These are phyloP conservation scores for Daldinia bambusicola DNA, from an alignment of 495 filamentous ascomycete species.

Conservation along the genomic window DNA sequence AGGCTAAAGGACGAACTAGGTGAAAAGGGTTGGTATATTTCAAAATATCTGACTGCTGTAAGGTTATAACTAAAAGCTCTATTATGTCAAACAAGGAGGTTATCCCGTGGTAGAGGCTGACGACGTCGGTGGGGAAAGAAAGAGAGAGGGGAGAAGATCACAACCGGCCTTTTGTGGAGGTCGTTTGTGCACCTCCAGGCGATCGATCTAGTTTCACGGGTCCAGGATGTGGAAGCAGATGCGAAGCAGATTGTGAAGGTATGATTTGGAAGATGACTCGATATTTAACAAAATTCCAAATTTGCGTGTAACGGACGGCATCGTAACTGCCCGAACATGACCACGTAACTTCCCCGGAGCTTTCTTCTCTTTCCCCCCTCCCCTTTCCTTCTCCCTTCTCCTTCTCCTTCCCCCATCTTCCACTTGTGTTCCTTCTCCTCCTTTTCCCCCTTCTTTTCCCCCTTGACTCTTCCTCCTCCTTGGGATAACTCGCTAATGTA, in stretches of 20 bases:
- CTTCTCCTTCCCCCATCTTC: no score
- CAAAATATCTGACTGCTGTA: slow-evolving; percentile 10
- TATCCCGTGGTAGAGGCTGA: slow-evolving; percentile 2
- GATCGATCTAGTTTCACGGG: slow-evolving; percentile 13
- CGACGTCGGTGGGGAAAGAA: slow-evolving; percentile 2
- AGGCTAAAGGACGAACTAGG: slow-evolving; percentile 22
- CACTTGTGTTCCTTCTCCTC: no score
- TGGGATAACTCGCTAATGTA: slow-evolving; percentile 6
- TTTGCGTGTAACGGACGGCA: slow-evolving; percentile 12
- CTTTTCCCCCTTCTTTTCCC: no score
- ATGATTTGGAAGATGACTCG: slow-evolving; percentile 31
- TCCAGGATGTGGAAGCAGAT: neutral
- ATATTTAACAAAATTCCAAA: slow-evolving; percentile 41
- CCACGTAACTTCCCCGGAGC: slow-evolving; percentile 33
- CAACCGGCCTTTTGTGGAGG: neutral
- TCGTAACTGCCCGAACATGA: slow-evolving; percentile 28
- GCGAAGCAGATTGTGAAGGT: slow-evolving; percentile 7
- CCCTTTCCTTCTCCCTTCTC: neutral
- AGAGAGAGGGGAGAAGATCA: slow-evolving; percentile 4
- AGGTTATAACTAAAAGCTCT: slow-evolving; percentile 24
- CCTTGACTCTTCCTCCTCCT: no score
- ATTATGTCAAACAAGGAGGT: neutral
- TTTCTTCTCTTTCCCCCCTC: neutral
- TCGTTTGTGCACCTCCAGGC: slow-evolving; percentile 19
- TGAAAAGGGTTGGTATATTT: neutral